Evolutionary conservation across 192 early-diverging fungal genomes (phyloP).

Genomic region (Linnemannia hyalina): DNA sequence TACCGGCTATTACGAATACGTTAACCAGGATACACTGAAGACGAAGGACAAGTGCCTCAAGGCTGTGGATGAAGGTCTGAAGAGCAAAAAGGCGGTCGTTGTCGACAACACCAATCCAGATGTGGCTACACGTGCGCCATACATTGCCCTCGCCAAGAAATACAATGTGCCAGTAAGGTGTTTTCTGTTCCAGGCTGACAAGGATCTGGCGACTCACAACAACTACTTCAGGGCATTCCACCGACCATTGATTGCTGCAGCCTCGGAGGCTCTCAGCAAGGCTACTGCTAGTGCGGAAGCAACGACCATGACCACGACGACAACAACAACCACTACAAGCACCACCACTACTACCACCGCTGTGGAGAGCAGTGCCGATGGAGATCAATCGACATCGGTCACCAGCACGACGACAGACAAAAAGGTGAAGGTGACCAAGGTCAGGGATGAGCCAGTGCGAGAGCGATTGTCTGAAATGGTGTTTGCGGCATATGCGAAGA

Average conservation of each 20-base stretch:
- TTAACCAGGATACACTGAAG: slow-evolving; percentile 88
- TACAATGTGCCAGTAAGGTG: slow-evolving; percentile 70
- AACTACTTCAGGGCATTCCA: slow-evolving; percentile 75
- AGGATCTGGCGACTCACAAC: slow-evolving; percentile 82
- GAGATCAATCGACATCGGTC: background rate
- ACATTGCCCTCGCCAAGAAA: slow-evolving; percentile 72
- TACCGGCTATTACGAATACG: slow-evolving; percentile 71
- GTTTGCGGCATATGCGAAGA: slow-evolving; percentile 61
- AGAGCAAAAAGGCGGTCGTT: slow-evolving; percentile 69
- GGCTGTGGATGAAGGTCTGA: slow-evolving; percentile 65
- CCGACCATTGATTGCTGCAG: slow-evolving; percentile 37
- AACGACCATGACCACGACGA: background rate
- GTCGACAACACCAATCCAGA: slow-evolving; percentile 92
- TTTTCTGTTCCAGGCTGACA: slow-evolving; percentile 70
- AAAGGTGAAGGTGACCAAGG: slow-evolving; percentile 22
- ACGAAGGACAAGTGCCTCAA: slow-evolving; percentile 81
- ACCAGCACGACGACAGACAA: background rate
- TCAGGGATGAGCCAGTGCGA: slow-evolving; percentile 36
- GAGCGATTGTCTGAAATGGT: slow-evolving; percentile 68
- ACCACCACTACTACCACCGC: slow-evolving; percentile 5
- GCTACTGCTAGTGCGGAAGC: background rate
- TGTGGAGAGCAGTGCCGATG: background rate
- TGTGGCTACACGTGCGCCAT: slow-evolving; percentile 67
- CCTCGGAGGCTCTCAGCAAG: background rate
- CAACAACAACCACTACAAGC: background rate